Conservation (phyloP, 768 basidiomycete species). For the Sistotremastrum niveocremeum region DNA sequence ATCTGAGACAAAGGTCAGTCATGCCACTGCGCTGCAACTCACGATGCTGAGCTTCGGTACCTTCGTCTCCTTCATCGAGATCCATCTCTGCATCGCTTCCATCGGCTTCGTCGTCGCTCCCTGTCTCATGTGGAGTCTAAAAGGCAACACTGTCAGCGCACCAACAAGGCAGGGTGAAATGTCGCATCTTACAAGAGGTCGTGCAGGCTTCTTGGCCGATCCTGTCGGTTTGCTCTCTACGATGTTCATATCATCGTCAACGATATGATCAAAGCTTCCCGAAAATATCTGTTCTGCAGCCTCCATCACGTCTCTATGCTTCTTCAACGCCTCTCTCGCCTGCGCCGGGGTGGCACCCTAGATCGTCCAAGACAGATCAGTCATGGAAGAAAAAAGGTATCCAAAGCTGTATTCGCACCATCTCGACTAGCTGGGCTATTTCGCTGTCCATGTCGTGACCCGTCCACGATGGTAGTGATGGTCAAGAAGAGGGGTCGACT, state of each 20-base stretch:
- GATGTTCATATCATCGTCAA: constrained; percentile 25
- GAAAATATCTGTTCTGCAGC: constrained; percentile 80
- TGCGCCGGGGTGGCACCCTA: constrained; percentile 76
- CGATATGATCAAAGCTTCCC: constrained; percentile 70
- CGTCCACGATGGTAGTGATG: background rate
- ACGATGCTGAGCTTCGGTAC: constrained; percentile 18
- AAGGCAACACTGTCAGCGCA: constrained; percentile 1
- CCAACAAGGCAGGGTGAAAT: background rate
- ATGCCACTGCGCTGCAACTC: background rate
- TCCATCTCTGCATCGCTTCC: constrained; percentile 22
- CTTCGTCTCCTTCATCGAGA: constrained; percentile 38
- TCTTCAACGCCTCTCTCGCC: constrained; percentile 70
- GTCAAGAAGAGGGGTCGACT: background rate
- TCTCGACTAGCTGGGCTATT: constrained; percentile 23
- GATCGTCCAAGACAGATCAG: constrained; percentile 2
- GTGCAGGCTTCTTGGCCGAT: background rate
- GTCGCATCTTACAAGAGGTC: constrained; percentile 1
- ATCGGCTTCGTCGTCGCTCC: constrained; percentile 33
- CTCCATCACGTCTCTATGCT: constrained; percentile 82
- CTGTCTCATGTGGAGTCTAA: constrained; percentile 42
- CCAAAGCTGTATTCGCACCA: constrained; percentile 5
- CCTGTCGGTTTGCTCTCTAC: constrained; percentile 30
- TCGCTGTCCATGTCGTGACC: constrained; percentile 19
- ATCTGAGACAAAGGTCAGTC: constrained; percentile 16
- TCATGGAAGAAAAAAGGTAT: background rate